phyloP scores from a whole-genome alignment of 352 stramenopile species.

The Phytophthora pinifolia region DNA sequence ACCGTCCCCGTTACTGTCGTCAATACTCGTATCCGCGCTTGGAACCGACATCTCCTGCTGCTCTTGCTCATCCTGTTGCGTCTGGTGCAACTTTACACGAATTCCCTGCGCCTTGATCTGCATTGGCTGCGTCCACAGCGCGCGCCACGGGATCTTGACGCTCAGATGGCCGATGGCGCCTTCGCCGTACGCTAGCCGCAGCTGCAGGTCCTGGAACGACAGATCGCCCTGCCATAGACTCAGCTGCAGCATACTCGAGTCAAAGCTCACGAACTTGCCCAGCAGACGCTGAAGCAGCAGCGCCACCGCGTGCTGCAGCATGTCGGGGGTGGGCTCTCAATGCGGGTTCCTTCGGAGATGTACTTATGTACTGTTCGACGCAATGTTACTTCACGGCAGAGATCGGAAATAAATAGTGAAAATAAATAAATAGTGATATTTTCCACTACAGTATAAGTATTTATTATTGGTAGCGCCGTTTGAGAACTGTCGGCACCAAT shows the following conservation, averaged over 20 bases:
- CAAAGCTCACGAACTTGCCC: slow-evolving; percentile 88
- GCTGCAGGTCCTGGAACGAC: slow-evolving; percentile 79
- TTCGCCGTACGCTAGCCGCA: slow-evolving; percentile 78
- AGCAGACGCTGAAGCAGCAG: slow-evolving; percentile 86
- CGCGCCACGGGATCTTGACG: slow-evolving; percentile 85
- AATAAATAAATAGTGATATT: too few relatives aligned
- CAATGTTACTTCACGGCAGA: too few relatives aligned
- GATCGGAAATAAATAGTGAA: too few relatives aligned
- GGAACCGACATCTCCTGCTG: slow-evolving; percentile 6
- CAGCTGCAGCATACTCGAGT: slow-evolving; percentile 82
- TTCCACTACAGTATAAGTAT: too few relatives aligned
- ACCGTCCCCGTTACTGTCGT: slow-evolving; percentile 44
- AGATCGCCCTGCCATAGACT: slow-evolving; percentile 87
- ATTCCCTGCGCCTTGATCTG: slow-evolving; percentile 76
- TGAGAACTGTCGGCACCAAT: too few relatives aligned
- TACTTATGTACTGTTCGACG: too few relatives aligned
- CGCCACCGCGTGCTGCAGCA: slow-evolving; percentile 83
- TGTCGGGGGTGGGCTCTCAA: slow-evolving; percentile 15
- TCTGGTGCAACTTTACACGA: slow-evolving; percentile 69
- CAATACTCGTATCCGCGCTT: slow-evolving; percentile 31
- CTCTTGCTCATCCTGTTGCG: slow-evolving; percentile 21
- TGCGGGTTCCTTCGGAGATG: too few relatives aligned
- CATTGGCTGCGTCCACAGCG: slow-evolving; percentile 82
- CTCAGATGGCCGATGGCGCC: slow-evolving; percentile 75
- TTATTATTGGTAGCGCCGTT: too few relatives aligned